These are phyloP conservation scores for Myrmaecium sp. DNA, from an alignment of 2,329 filamentous ascomycete species.

Conservation along the genomic window DNA sequence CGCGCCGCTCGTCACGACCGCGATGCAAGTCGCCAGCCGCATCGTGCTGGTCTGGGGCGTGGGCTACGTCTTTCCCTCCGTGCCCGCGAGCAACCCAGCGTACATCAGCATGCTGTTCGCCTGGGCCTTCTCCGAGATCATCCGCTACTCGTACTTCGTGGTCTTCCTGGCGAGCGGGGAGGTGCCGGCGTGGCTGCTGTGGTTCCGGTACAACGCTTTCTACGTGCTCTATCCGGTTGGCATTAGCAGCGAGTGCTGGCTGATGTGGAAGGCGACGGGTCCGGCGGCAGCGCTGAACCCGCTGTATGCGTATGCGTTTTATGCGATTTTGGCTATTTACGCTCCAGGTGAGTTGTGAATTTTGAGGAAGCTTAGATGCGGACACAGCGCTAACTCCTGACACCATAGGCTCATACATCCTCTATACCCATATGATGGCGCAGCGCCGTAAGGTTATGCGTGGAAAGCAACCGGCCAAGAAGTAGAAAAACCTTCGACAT, in stretches of 20 bases:
- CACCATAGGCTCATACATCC: constrained; percentile 50
- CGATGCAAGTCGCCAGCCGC: constrained; percentile 78
- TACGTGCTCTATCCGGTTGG: constrained; percentile 84
- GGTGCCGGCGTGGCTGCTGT: constrained; percentile 51
- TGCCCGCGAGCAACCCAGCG: constrained; percentile 38
- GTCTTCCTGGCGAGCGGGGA: constrained; percentile 43
- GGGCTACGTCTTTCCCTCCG: constrained; percentile 53
- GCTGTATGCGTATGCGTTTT: constrained; percentile 42
- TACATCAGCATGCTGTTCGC: constrained; percentile 70
- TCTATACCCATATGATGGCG: constrained; percentile 90
- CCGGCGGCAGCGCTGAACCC: constrained; percentile 37
- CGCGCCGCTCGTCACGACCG: constrained; percentile 67
- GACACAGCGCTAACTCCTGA: constrained; percentile 1
- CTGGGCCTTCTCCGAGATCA: constrained; percentile 76
- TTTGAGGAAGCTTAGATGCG: constrained; percentile 1
- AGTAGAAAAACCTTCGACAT: constrained; percentile 3
- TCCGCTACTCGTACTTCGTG: constrained; percentile 85
- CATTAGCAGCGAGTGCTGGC: constrained; percentile 69
- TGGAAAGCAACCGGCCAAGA: constrained; percentile 34
- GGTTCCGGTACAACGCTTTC: constrained; percentile 84
- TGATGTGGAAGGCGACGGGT: constrained; percentile 54
- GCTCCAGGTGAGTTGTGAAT: constrained; percentile 48
- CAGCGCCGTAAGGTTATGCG: constrained; percentile 70
- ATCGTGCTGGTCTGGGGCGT: constrained; percentile 82
- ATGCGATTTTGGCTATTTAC: constrained; percentile 54